Conservation (phyloP, 2,329 filamentous ascomycete genomes). For the Diaporthe citriasiana region DNA sequence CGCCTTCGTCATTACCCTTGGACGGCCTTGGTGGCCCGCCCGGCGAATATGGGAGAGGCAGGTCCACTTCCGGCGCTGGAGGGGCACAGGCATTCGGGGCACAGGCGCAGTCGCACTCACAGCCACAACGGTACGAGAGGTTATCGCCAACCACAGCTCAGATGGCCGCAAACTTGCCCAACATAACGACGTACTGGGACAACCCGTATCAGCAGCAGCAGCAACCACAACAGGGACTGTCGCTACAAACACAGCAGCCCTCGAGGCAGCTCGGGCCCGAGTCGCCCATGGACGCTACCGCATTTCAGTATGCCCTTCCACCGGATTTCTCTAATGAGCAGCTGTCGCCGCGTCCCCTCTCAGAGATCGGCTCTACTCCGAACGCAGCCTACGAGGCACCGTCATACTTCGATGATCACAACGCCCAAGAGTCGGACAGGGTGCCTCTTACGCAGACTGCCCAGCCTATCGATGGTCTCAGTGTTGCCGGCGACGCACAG, state of each 20-base stretch:
- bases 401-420: slow-evolving; percentile 45
- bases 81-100: slow-evolving; percentile 19
- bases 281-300: slow-evolving; percentile 68
- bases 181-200: slow-evolving; percentile 66
- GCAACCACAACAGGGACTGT: slow-evolving; percentile 2
- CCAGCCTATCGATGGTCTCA: slow-evolving; percentile 67
- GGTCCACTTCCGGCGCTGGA: slow-evolving; percentile 23
- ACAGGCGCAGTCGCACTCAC: slow-evolving; percentile 25
- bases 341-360: slow-evolving; percentile 47
- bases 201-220: slow-evolving; percentile 57
- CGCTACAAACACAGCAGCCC: slow-evolving; percentile 15
- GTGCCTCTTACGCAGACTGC: slow-evolving; percentile 70
- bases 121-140: slow-evolving; percentile 41
- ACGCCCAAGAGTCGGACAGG: slow-evolving; percentile 69
- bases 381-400: slow-evolving; percentile 44
- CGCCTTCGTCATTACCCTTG: slow-evolving; percentile 34
- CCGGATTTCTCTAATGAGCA: slow-evolving; percentile 55
- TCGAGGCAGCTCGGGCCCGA: slow-evolving; percentile 51
- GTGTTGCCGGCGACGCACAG: slow-evolving; percentile 55
- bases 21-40: slow-evolving; percentile 43
- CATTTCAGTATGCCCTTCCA: slow-evolving; percentile 68
- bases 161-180: slow-evolving; percentile 56
- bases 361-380: slow-evolving; percentile 44
- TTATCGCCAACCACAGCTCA: slow-evolving; percentile 47
- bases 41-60: slow-evolving; percentile 28